Conservation (phyloP, 345 rosid genomes). For the Viola odorata region DNA sequence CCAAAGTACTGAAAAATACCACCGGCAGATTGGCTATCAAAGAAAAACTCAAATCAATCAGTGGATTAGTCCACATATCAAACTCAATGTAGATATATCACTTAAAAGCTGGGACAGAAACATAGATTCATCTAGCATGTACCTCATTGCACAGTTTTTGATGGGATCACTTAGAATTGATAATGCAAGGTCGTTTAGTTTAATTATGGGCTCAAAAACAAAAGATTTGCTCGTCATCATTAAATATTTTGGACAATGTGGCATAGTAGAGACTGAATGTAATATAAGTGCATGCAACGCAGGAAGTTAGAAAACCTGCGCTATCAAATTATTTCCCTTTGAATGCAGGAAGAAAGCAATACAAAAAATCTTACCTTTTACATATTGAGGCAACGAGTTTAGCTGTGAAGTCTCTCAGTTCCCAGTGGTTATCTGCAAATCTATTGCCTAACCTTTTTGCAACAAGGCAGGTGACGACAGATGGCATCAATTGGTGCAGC, state of each 20-base stretch:
- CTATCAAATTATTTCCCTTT: constrained; percentile 9
- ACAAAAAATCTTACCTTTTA: constrained; percentile 60
- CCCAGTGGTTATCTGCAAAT: constrained; percentile 94
- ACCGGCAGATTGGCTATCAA: not conserved
- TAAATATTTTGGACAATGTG: too few species aligned
- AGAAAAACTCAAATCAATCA: constrained; percentile 3
- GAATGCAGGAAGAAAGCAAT: constrained; percentile 9
- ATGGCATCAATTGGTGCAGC: constrained; percentile 99
- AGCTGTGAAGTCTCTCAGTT: constrained; percentile 85
- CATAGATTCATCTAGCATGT: not conserved
- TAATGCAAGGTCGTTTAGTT: not conserved
- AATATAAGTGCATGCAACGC: too few species aligned
- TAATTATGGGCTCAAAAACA: too few species aligned
- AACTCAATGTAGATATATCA: constrained; percentile 3
- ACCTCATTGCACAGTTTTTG: not conserved
- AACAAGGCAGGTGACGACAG: constrained; percentile 95
- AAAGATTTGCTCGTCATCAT: too few species aligned
- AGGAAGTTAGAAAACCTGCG: too few species aligned
- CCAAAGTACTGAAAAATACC: too few species aligned
- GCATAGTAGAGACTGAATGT: too few species aligned
- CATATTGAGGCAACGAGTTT: constrained; percentile 77
- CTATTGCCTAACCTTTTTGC: constrained; percentile 90
- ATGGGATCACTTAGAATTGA: not conserved
- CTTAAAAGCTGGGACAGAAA: not conserved
- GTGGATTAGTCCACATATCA: not conserved